Evolutionary conservation across 176 grass and related monocot species (phyloP), one percentile per base, ranked within the genome.

Genomic region (Ananas comosus): DNA sequence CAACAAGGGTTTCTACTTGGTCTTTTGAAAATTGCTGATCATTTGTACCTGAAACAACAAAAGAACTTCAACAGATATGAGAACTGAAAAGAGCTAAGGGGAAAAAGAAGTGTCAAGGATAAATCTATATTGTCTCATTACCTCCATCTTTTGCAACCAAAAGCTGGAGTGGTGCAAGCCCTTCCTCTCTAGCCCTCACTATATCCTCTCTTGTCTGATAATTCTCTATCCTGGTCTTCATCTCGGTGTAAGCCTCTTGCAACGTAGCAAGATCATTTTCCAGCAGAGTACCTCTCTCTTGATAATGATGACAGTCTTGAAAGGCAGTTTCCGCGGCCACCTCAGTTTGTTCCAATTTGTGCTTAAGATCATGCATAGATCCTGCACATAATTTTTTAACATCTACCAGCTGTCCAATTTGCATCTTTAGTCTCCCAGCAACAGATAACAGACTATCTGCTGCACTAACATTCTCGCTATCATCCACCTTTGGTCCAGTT

Each of bases 251-350:
- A 63, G 76, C 74, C 70, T 79, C 81, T 56, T 88, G 67, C 68
- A 81, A 66, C 73, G 80, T 87, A 85, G 70, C 77, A 64, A 85
- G 72, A 79, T 90, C 80, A 61, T 87, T 85, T 78, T 92, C 93
- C 70, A 97, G 73, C 65, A 74, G 48, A 76, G 53, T 51, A 67
- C 83, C 70, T 79, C 74, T 92, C 80, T 90, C 80, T 79, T 73
- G 50, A 71, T 81, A 77, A 11, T 85, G 51, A 48, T 85, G 79
- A 68, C 54, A 71, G 23, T 85, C 81, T 64, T 88, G 77, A 64
- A 48, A 83, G 73, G 81, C 80, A 78, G 47, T 89, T 85, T 97
- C 82, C 77, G 82, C 66, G 78, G 80, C 67, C 42, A 73, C 83
- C 27, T 92, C 74, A 22, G 84, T 80, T 79, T 92, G 76, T 74